These are phyloP conservation scores for Rosa rugosa DNA, from an alignment of 306 rosid genomes.

Conservation along the genomic window DNA sequence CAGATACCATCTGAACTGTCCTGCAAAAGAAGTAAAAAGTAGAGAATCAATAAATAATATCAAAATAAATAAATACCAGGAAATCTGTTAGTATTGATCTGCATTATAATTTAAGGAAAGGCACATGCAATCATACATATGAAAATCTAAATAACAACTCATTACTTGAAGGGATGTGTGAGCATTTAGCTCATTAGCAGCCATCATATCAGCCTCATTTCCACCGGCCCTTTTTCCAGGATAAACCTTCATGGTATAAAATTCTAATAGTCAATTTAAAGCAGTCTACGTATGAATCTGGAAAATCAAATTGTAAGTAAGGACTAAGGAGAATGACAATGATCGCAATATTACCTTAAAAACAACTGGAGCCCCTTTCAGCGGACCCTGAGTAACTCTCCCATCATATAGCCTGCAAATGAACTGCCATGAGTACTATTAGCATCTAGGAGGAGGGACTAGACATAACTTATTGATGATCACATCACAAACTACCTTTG, in stretches of 20 bases:
- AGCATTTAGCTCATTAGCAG: conserved; percentile 89
- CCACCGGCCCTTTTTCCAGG: conserved; percentile 89
- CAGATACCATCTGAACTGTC: conserved; percentile 49
- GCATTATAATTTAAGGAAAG: not conserved
- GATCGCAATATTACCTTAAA: conserved; percentile 55
- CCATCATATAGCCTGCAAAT: conserved; percentile 91
- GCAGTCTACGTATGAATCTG: not conserved
- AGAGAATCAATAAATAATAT: not conserved
- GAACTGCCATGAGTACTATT: conserved; percentile 58
- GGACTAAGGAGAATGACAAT: not conserved
- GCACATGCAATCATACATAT: not conserved
- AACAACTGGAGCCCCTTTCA: conserved; percentile 60
- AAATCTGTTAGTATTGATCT: conserved; percentile 14
- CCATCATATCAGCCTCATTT: conserved; percentile 89
- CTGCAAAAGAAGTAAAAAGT: conserved; percentile 40
- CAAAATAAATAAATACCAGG: not conserved
- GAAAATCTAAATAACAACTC: conserved; percentile 10
- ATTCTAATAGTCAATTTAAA: conserved; percentile 18
- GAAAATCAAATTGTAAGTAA: conserved; percentile 9
- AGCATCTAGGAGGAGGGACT: conserved; percentile 29
- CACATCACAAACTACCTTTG: not conserved
- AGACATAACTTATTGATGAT: not conserved
- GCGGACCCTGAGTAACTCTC: conserved; percentile 82
- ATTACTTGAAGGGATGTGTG: conserved; percentile 83
- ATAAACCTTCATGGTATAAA: conserved; percentile 59